A percentile compares a stretch with the other conserved stretches of the same genome.
Conservation (phyloP, 2,329 filamentous ascomycete species). For the Coniella vitis region DNA sequence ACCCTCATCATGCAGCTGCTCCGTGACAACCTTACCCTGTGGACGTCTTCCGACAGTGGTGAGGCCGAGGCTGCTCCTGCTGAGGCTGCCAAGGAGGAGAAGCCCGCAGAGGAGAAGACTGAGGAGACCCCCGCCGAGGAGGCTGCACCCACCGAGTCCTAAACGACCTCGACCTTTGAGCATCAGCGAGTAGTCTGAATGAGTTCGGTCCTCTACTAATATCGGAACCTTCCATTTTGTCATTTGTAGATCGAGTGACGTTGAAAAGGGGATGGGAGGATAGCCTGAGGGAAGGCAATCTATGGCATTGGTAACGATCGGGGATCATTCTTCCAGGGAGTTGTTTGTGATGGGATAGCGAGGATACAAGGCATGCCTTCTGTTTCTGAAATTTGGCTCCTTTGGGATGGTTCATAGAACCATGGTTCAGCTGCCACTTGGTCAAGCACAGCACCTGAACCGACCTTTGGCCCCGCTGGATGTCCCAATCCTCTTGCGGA, state of each 20-base stretch:
- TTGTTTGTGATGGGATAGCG: constrained; percentile 29
- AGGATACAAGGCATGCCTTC: constrained; percentile 33
- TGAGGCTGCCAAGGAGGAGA: constrained; percentile 50
- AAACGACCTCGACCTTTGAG: constrained; percentile 27
- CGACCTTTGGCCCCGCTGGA: constrained; percentile 3
- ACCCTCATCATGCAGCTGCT: constrained; percentile 99
- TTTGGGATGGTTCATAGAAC: constrained; percentile 16
- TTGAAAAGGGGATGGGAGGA: constrained; percentile 5
- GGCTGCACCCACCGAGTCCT: constrained; percentile 43
- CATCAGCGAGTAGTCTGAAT: constrained; percentile 11
- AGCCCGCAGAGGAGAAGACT: constrained; percentile 50
- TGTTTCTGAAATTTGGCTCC: constrained; percentile 25
- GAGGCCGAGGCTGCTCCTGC: constrained; percentile 64
- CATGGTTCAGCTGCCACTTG: constrained; percentile 5
- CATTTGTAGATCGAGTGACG: constrained; percentile 15
- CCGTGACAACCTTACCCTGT: constrained; percentile 95
- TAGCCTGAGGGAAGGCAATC: constrained; percentile 17
- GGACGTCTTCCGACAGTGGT: constrained; percentile 87
- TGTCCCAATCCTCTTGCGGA: constrained; percentile 5
- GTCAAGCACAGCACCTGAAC: constrained; percentile 10
- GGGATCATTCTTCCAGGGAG: constrained; percentile 29
- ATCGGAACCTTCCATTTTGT: constrained; percentile 7
- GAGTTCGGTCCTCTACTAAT: constrained; percentile 12
- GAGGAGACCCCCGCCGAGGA: constrained; percentile 37
- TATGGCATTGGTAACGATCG: constrained; percentile 23